These are phyloP conservation scores for Claviceps cyperi DNA, from an alignment of 2,329 filamentous ascomycete genomes.

Conservation along the genomic window DNA sequence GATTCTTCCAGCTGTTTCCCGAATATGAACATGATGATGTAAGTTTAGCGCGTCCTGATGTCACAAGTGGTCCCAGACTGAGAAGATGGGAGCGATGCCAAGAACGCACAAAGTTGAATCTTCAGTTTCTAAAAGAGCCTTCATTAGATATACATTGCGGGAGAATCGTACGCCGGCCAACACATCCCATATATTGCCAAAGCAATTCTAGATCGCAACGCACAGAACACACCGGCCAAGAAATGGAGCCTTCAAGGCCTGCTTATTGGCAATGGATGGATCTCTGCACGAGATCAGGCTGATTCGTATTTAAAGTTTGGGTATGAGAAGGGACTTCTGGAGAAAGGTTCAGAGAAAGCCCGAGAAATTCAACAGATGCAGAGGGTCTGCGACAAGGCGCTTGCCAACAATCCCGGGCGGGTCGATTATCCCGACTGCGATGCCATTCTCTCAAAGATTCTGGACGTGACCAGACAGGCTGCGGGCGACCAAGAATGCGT, in stretches of 20 bases:
- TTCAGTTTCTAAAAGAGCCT: not conserved
- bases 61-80: not conserved
- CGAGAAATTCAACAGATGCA: slow-evolving; percentile 55
- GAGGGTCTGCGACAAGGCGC: slow-evolving; percentile 50
- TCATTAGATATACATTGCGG: slow-evolving; percentile 72
- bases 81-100: not conserved
- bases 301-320: slow-evolving; percentile 71
- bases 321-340: slow-evolving; percentile 59
- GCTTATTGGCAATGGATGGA: slow-evolving; percentile 96
- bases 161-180: slow-evolving; percentile 93
- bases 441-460: slow-evolving; percentile 55
- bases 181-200: slow-evolving; percentile 95
- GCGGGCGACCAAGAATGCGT: slow-evolving; percentile 47
- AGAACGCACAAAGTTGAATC: not conserved
- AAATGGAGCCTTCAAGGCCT: slow-evolving; percentile 71
- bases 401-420: slow-evolving; percentile 29
- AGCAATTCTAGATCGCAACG: slow-evolving; percentile 79
- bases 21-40: slow-evolving; percentile 89
- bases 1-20: slow-evolving; percentile 81
- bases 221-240: slow-evolving; percentile 23
- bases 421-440: slow-evolving; percentile 66
- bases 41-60: slow-evolving; percentile 42
- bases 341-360: slow-evolving; percentile 49
- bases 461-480: slow-evolving; percentile 46
- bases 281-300: slow-evolving; percentile 82